Percentiles rank a stretch among this genome's conserved stretches.
Conservation (phyloP, 2,329 filamentous ascomycete species). For the Colletotrichum musae region DNA sequence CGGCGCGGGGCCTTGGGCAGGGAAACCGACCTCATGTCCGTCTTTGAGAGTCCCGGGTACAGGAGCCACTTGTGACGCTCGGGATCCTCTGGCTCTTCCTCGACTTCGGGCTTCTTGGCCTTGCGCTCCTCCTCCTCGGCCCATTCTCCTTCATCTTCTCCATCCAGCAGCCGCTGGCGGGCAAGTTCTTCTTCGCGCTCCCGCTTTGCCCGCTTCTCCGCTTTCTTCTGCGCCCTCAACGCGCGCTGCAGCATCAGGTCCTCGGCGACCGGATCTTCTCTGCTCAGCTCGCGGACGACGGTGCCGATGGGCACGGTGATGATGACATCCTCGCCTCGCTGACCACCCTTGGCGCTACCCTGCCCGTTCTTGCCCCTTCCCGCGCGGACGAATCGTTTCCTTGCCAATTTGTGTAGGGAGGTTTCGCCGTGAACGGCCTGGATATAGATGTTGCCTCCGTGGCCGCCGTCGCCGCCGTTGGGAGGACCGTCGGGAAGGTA, state of each 20-base stretch:
- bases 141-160: slow-evolving; percentile 28
- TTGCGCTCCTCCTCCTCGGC: slow-evolving; percentile 19
- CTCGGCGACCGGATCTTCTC: slow-evolving; percentile 82
- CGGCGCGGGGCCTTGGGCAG: slow-evolving; percentile 68
- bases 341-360: slow-evolving; percentile 80
- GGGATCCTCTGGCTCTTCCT: slow-evolving; percentile 57
- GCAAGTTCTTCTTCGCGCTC: slow-evolving; percentile 34
- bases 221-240: slow-evolving; percentile 31
- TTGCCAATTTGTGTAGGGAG: slow-evolving; percentile 90
- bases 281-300: slow-evolving; percentile 84
- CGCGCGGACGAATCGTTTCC: slow-evolving; percentile 81
- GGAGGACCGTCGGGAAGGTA: slow-evolving; percentile 90
- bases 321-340: slow-evolving; percentile 87
- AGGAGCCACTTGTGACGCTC: slow-evolving; percentile 84
- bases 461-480: slow-evolving; percentile 95
- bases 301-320: slow-evolving; percentile 95
- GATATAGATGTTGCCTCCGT: slow-evolving; percentile 93
- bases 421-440: slow-evolving; percentile 93
- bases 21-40: slow-evolving; percentile 72
- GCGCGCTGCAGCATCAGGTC: slow-evolving; percentile 59
- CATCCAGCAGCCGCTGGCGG: slow-evolving; percentile 38
- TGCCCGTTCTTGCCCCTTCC: slow-evolving; percentile 84
- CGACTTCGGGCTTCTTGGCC: slow-evolving; percentile 26
- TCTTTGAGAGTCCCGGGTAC: slow-evolving; percentile 82
- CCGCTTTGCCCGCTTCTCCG: slow-evolving; percentile 30